Conservation (phyloP, 2,329 filamentous ascomycete genomes). For the Cercospora zeae-maydis region DNA sequence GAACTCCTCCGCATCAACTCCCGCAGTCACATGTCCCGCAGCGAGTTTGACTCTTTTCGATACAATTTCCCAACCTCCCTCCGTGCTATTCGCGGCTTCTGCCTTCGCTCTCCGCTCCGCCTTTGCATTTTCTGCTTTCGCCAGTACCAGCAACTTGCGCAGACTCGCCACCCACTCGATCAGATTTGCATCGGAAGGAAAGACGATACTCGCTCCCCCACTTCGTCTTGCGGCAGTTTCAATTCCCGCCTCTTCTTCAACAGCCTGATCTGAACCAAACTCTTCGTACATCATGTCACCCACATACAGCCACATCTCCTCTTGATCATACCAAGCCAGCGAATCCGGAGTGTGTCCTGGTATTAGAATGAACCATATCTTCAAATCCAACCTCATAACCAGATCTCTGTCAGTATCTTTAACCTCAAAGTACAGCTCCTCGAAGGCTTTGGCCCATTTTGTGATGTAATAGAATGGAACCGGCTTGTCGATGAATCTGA, state of each 20-base stretch:
- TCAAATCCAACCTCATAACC: slow-evolving; percentile 26
- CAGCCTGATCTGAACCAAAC: slow-evolving; percentile 14
- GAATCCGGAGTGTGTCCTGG: slow-evolving; percentile 49
- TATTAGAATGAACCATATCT: slow-evolving; percentile 45
- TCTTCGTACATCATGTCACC: slow-evolving; percentile 48
- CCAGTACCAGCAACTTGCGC: slow-evolving; percentile 37
- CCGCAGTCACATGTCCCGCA: slow-evolving; percentile 40
- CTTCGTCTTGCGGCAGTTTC: background rate
- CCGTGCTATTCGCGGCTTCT: slow-evolving; percentile 3
- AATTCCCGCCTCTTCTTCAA: background rate
- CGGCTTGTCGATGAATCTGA: slow-evolving; percentile 37
- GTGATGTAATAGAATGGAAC: slow-evolving; percentile 43
- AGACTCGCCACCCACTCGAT: slow-evolving; percentile 41
- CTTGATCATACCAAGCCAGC: slow-evolving; percentile 45
- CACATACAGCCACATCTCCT: slow-evolving; percentile 45
- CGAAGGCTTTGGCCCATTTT: slow-evolving; percentile 42
- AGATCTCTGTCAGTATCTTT: background rate
- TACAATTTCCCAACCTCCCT: slow-evolving; percentile 27
- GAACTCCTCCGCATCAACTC: slow-evolving; percentile 39
- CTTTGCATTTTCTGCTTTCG: slow-evolving; percentile 33
- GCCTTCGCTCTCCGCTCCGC: slow-evolving; percentile 21
- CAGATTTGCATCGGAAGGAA: slow-evolving; percentile 39
- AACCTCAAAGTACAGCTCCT: slow-evolving; percentile 31
- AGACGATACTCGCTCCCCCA: slow-evolving; percentile 33
- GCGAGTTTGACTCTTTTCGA: slow-evolving; percentile 25